Percentiles rank a stretch among this genome's conserved stretches.
Conservation (phyloP, 1,284 basidiomycete genomes). For the Bjerkandera adusta region DNA sequence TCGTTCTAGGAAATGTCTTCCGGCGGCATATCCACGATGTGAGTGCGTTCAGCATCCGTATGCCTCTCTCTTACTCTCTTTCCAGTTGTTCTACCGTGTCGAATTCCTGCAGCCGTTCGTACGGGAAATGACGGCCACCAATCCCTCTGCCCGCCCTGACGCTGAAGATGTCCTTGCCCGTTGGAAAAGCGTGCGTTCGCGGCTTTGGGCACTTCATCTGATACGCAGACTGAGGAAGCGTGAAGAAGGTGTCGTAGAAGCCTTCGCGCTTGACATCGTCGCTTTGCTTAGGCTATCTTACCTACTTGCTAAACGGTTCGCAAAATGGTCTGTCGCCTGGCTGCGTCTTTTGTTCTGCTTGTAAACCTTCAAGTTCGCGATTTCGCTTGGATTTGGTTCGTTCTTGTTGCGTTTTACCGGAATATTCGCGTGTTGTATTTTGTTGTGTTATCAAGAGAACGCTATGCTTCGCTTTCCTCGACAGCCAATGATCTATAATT, state of each 20-base stretch:
- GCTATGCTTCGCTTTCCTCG: too few relatives aligned
- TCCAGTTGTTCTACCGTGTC: conserved; percentile 11
- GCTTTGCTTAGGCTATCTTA: not conserved
- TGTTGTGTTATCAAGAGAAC: too few relatives aligned
- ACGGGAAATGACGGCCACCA: not conserved
- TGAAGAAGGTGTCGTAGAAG: not conserved
- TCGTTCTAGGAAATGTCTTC: conserved; percentile 5
- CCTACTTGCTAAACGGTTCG: not conserved
- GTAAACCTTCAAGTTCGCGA: too few relatives aligned
- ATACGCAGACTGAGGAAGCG: not conserved
- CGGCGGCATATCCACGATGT: conserved; percentile 23
- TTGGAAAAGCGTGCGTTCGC: not conserved
- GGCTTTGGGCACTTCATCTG: not conserved
- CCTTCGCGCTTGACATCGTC: not conserved
- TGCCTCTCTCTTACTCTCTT: too few relatives aligned
- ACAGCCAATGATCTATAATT: too few relatives aligned
- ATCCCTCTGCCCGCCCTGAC: not conserved
- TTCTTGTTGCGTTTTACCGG: too few relatives aligned
- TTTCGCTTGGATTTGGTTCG: too few relatives aligned
- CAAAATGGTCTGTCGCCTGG: too few relatives aligned
- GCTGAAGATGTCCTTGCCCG: not conserved
- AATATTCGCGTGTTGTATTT: too few relatives aligned
- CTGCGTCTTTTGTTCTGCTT: too few relatives aligned
- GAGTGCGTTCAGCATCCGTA: too few relatives aligned
- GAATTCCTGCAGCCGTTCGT: conserved; percentile 9